Conservation (phyloP, 257 asterid genomes). For the Przewalskia tangutica region DNA sequence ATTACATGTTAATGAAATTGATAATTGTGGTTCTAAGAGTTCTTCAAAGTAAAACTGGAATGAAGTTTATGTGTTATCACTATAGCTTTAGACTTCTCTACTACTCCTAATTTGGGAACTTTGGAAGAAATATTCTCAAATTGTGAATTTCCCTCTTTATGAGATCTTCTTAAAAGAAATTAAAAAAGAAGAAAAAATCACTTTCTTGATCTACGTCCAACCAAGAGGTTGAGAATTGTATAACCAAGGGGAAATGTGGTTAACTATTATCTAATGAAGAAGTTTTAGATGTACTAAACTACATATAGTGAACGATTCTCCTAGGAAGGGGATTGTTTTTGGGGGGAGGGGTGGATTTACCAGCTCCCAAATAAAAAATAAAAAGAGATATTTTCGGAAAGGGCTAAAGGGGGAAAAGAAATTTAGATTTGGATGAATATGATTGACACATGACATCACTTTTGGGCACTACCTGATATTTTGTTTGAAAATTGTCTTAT, state of each 20-base stretch:
- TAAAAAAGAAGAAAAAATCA: neutral
- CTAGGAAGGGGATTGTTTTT: neutral
- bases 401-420: neutral
- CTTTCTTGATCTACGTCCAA: neutral
- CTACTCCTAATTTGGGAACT: neutral
- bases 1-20: neutral
- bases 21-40: neutral
- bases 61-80: neutral
- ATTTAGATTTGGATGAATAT: neutral
- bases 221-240: neutral
- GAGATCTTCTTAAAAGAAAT: neutral
- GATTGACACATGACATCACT: neutral
- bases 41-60: neutral
- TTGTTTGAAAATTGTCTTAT: neutral
- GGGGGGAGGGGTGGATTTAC: neutral
- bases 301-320: neutral
- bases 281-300: neutral
- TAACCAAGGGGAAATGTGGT: neutral
- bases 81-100: neutral
- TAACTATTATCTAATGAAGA: neutral
- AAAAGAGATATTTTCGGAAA: neutral
- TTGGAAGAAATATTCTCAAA: neutral
- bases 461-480: neutral
- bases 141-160: neutral
- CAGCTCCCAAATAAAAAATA: neutral